Percentiles rank a stretch among this genome's conserved stretches.
phyloP scores from a whole-genome alignment of 495 filamentous ascomycete genomes.

The Penicillium ochrochloron region DNA sequence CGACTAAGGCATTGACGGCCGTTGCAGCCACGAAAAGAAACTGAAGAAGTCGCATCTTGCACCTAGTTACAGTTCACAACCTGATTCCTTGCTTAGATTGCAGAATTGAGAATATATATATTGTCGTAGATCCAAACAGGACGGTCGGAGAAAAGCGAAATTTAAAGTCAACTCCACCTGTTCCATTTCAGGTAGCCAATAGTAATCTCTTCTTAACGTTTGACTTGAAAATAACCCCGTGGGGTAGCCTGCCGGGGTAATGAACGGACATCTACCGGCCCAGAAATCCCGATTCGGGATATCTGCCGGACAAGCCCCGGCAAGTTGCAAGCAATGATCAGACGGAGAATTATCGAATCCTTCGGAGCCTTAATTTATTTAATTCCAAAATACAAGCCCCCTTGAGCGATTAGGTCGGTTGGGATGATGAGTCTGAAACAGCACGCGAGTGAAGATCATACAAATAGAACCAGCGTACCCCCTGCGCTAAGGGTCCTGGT shows the following conservation, averaged over 20 bases:
- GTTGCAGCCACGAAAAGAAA: background rate
- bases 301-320: background rate
- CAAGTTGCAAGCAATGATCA: background rate
- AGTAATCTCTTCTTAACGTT: background rate
- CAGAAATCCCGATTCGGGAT: background rate
- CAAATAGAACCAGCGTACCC: background rate
- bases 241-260: background rate
- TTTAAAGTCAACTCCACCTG: background rate
- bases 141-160: background rate
- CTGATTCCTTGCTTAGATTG: background rate
- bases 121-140: background rate
- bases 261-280: background rate
- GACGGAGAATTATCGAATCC: background rate
- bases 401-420: background rate
- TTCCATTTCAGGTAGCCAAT: background rate
- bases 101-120: background rate
- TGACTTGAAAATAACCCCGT: background rate
- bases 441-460: background rate
- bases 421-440: background rate
- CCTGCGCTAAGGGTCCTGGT: background rate
- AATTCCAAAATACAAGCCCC: too few relatives aligned
- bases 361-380: background rate
- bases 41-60: background rate
- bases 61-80: background rate
- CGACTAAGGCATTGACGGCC: background rate